Evolutionary conservation across 2,329 filamentous ascomycete genomes (phyloP).

Genomic region (Alternaria incomplexa): DNA sequence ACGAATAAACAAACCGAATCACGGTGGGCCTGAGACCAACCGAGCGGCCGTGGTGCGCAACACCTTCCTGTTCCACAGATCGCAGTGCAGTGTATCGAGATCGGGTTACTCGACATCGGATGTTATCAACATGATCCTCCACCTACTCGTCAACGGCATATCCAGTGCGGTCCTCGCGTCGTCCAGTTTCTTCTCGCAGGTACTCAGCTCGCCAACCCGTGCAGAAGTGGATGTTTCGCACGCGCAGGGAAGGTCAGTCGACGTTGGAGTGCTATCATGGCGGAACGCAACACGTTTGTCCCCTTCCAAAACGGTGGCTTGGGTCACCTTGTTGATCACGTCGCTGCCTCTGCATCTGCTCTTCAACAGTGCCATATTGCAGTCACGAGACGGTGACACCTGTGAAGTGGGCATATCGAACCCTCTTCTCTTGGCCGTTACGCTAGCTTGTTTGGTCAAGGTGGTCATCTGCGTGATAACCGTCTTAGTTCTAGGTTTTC

Average conservation of each 20-base stretch:
- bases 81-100: too few relatives aligned
- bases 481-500: background rate
- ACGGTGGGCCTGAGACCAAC: too few relatives aligned
- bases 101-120: too few relatives aligned
- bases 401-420: background rate
- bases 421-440: background rate
- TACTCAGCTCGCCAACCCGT: background rate
- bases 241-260: background rate
- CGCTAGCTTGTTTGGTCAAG: background rate
- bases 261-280: background rate
- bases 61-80: background rate
- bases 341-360: background rate
- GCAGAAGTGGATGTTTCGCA: background rate
- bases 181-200: background rate
- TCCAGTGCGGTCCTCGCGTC: background rate
- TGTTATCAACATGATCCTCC: background rate
- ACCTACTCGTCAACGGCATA: background rate
- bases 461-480: background rate
- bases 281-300: background rate
- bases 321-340: background rate
- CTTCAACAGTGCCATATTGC: background rate
- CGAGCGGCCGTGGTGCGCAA: background rate
- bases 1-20: too few relatives aligned
- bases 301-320: background rate
- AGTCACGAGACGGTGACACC: background rate